These are phyloP conservation scores for Oryza rufipogon DNA, from an alignment of 176 grass and related monocot genomes.

Conservation along the genomic window DNA sequence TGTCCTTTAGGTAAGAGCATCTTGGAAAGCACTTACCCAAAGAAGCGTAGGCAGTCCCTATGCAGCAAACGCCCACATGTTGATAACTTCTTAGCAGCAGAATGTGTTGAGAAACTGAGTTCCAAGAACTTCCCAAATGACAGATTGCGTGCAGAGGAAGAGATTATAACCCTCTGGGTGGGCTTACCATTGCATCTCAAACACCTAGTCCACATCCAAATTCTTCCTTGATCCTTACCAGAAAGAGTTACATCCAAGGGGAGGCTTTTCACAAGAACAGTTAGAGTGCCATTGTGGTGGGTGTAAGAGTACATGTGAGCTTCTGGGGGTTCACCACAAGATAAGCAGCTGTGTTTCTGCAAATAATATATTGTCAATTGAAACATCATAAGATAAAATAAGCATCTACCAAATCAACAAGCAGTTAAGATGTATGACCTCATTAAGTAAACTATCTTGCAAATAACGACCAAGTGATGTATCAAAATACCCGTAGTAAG, in stretches of 20 bases:
- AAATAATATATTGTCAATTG: conserved; percentile 36
- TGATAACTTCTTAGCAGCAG: conserved; percentile 73
- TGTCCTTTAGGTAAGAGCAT: conserved; percentile 10
- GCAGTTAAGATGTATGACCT: conserved; percentile 63
- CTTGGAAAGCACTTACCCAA: conserved; percentile 67
- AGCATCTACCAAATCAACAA: conserved; percentile 31
- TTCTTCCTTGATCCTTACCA: conserved; percentile 60
- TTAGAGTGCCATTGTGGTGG: conserved; percentile 80
- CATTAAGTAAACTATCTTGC: conserved; percentile 75
- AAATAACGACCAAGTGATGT: conserved; percentile 79
- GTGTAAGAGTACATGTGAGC: conserved; percentile 81
- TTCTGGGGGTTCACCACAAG: conserved; percentile 78
- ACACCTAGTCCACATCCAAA: conserved; percentile 99
- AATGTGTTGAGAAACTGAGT: conserved; percentile 89
- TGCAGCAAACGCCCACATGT: conserved; percentile 86
- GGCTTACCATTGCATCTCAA: conserved; percentile 74
- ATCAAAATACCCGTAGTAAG: conserved; percentile 88
- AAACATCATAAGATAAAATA: conserved; percentile 27
- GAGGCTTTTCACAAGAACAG: conserved; percentile 73
- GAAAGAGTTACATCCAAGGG: conserved; percentile 48
- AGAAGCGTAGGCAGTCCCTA: conserved; percentile 89
- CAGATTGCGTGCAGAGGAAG: conserved; percentile 74
- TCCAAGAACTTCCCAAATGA: conserved; percentile 96
- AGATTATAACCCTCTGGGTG: conserved; percentile 65
- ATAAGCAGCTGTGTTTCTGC: conserved; percentile 77